A percentile compares a stretch with the other conserved stretches of the same genome.
Evolutionary conservation across 2,329 filamentous ascomycete genomes (phyloP).

Genomic region (Moelleriella libera): DNA sequence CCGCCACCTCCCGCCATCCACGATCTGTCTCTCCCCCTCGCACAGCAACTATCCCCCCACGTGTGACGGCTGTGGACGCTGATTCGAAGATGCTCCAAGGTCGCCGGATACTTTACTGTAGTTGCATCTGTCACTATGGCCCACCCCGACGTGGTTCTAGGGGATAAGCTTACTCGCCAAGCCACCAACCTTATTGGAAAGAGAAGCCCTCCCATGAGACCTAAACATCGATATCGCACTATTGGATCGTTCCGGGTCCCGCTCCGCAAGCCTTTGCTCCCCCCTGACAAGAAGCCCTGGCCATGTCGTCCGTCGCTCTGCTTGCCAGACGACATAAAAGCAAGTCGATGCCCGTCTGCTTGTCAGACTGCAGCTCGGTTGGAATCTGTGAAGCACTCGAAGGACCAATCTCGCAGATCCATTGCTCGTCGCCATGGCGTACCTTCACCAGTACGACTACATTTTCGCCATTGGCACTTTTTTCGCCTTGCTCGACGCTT

Average conservation of each 20-base stretch:
- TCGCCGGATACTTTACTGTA: background rate
- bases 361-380: background rate
- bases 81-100: background rate
- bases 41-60: too few relatives aligned
- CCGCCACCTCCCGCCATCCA: too few relatives aligned
- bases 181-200: background rate
- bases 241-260: background rate
- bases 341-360: background rate
- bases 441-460: slow-evolving; percentile 24
- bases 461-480: slow-evolving; percentile 62
- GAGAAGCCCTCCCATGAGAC: background rate
- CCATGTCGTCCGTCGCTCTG: too few relatives aligned
- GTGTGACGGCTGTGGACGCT: background rate
- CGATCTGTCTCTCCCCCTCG: too few relatives aligned
- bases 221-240: background rate
- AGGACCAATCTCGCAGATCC: background rate
- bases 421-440: background rate
- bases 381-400: background rate
- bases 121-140: background rate
- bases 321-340: slow-evolving; percentile 1
- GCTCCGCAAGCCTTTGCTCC: background rate
- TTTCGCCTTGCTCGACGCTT: slow-evolving; percentile 64
- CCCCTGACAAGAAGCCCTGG: too few relatives aligned
- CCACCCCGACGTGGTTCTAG: background rate
- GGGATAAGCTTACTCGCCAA: background rate